Base-by-base conservation (phyloP, 805 yeast species). In the Ogataea nitratoaversa region DNA sequence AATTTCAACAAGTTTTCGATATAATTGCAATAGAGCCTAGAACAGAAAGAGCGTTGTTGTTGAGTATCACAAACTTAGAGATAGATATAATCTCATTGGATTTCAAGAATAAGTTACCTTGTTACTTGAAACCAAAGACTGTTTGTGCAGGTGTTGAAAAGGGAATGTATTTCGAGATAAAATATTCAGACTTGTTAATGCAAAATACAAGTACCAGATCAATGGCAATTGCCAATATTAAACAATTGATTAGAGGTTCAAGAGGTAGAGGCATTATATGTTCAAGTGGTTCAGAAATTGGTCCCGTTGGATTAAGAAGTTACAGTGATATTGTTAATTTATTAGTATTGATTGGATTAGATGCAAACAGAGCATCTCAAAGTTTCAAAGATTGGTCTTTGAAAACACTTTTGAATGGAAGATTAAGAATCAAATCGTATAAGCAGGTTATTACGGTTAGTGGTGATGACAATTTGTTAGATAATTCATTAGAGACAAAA, bases 91-190 rank as follows among this genome's bases (percentile, higher is more conserved):
- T 93, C 16, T 79, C 96, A 1, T 72, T 93, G 40, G 79, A 84
- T 38, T 74, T 83, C 57, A 63, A 74, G 19, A 67, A 70, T 32
- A 74, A 86, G 42, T 62, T 88, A 35, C 91, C 95, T 0, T 81
- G 78, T 47, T 86, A 79, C 57, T 65, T 93, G 48, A 84, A 84
- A 52, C 96, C 89, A 64, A 88, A 89, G 52, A 78, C 87, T 1
- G 71, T 88, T 8, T 84, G 96, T 32, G 79, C 88, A 31, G 96
- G 95, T 1, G 70, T 86, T 3, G 82, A 82, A 16, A 75, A 88
- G 37, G 98, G 98, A 2, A 74, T 88, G 19, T 78, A 79, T 49
- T 75, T 93, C 47, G 99, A 93, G 57, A 72, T 93, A 8, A 72
- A 78, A 34, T 91, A 91, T 62, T 59, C 74, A 7, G 67, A 76